A percentile compares a stretch with the other conserved stretches of the same genome.
Evolutionary conservation across 2,329 filamentous ascomycete species (phyloP).

Genomic region (Mycocentrospora acerina): DNA sequence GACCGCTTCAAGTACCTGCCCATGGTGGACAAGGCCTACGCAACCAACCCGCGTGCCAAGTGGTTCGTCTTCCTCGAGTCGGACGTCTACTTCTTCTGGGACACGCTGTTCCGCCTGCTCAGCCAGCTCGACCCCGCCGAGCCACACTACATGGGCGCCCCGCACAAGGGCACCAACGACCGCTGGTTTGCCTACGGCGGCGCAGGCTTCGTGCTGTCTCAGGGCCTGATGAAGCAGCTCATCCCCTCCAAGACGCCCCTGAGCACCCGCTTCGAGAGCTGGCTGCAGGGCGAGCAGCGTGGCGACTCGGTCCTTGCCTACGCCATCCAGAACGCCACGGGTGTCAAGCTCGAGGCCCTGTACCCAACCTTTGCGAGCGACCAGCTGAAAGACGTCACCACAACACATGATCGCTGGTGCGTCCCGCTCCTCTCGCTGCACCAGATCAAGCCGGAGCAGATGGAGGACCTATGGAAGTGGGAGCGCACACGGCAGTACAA

Average conservation of each 20-base stretch:
- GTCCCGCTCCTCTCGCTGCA: conserved; percentile 45
- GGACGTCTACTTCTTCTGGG: conserved; percentile 43
- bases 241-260: conserved; percentile 35
- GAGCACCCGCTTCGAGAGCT: conserved; percentile 34
- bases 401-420: conserved; percentile 46
- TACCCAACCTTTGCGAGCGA: conserved; percentile 47
- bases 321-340: conserved; percentile 40
- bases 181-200: conserved; percentile 48
- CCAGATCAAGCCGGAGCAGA: conserved; percentile 47
- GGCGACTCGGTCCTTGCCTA: conserved; percentile 44
- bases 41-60: conserved; percentile 36
- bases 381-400: conserved; percentile 50
- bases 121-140: conserved; percentile 40
- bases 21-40: conserved; percentile 55
- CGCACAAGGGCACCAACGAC: conserved; percentile 33
- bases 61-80: conserved; percentile 45
- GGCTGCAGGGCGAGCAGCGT: conserved; percentile 48
- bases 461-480: conserved; percentile 54
- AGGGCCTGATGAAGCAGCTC: conserved; percentile 55
- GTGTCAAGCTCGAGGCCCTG: conserved; percentile 39
- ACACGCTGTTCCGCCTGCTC: conserved; percentile 46
- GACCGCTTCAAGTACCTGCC: conserved; percentile 63
- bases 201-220: conserved; percentile 48
- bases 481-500: conserved; percentile 42
- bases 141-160: conserved; percentile 44